Percentiles rank a stretch among this genome's conserved stretches.
These are phyloP conservation scores for Oidiodendron maius DNA, from an alignment of 495 filamentous ascomycete genomes.

Conservation along the genomic window DNA sequence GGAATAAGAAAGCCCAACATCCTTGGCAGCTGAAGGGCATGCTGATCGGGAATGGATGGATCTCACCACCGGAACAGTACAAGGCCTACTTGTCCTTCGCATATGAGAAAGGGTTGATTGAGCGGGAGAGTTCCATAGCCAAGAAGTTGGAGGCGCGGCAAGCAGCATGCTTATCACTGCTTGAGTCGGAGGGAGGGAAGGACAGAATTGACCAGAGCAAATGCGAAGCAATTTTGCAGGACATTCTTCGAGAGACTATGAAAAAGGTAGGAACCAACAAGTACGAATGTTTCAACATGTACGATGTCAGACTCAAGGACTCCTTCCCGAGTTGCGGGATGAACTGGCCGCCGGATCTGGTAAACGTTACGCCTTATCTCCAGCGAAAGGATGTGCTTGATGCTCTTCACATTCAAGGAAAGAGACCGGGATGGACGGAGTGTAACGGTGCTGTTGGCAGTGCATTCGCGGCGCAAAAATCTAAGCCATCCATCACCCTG, in stretches of 20 bases:
- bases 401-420: slow-evolving; percentile 77
- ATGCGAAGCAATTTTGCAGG: slow-evolving; percentile 71
- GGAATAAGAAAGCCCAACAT: slow-evolving; percentile 53
- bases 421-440: slow-evolving; percentile 85
- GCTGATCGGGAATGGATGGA: slow-evolving; percentile 96
- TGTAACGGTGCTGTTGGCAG: slow-evolving; percentile 72
- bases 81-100: slow-evolving; percentile 76
- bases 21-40: slow-evolving; percentile 83
- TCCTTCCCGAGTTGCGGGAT: slow-evolving; percentile 74
- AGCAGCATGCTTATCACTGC: slow-evolving; percentile 51
- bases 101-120: slow-evolving; percentile 65
- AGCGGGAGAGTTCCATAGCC: slow-evolving; percentile 57
- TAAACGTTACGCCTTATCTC: slow-evolving; percentile 72
- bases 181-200: slow-evolving; percentile 45
- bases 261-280: slow-evolving; percentile 40
- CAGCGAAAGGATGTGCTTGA: slow-evolving; percentile 69
- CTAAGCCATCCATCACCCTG: slow-evolving; percentile 63
- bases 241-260: slow-evolving; percentile 56
- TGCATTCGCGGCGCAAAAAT: slow-evolving; percentile 61
- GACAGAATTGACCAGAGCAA: slow-evolving; percentile 56
- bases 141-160: slow-evolving; percentile 64
- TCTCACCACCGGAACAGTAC: slow-evolving; percentile 85
- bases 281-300: slow-evolving; percentile 77
- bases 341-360: slow-evolving; percentile 91
- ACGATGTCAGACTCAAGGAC: slow-evolving; percentile 82